These are phyloP conservation scores for Massarina eburnea DNA, from an alignment of 2,329 filamentous ascomycete genomes.

Conservation along the genomic window DNA sequence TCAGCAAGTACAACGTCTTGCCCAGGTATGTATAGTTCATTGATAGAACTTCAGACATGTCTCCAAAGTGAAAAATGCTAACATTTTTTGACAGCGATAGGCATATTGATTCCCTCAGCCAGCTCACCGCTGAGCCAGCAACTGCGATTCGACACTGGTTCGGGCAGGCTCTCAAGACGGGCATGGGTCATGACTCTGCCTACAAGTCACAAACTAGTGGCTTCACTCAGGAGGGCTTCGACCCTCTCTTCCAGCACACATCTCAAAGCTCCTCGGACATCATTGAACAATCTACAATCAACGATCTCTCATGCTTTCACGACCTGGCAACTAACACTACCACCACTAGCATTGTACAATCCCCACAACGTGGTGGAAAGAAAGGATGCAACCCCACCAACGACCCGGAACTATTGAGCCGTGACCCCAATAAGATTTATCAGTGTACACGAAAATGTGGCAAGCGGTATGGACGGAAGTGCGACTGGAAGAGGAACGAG, in stretches of 20 bases:
- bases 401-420: slow-evolving; percentile 27
- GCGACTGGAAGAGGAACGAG: slow-evolving; percentile 44
- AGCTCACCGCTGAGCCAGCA: slow-evolving; percentile 37
- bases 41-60: not conserved
- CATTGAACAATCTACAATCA: slow-evolving; percentile 1
- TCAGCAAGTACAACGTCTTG: slow-evolving; percentile 40
- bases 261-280: slow-evolving; percentile 6
- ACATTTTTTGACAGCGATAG: slow-evolving; percentile 23
- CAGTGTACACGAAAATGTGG: slow-evolving; percentile 43
- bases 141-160: slow-evolving; percentile 40
- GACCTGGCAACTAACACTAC: slow-evolving; percentile 14
- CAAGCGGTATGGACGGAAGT: slow-evolving; percentile 42
- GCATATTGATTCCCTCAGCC: slow-evolving; percentile 40
- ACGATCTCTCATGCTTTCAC: slow-evolving; percentile 15
- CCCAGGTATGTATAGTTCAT: slow-evolving; percentile 20
- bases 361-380: slow-evolving; percentile 29
- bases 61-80: not conserved
- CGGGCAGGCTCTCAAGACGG: slow-evolving; percentile 38
- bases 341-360: slow-evolving; percentile 13
- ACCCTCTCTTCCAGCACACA: slow-evolving; percentile 23
- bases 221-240: slow-evolving; percentile 23
- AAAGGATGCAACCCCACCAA: slow-evolving; percentile 40
- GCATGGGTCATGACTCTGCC: slow-evolving; percentile 40
- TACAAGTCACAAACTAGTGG: slow-evolving; percentile 41
- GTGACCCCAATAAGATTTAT: slow-evolving; percentile 41